Evolutionary conservation across 2,329 filamentous ascomycete genomes (phyloP).

Genomic region (Davidsoniella virescens): DNA sequence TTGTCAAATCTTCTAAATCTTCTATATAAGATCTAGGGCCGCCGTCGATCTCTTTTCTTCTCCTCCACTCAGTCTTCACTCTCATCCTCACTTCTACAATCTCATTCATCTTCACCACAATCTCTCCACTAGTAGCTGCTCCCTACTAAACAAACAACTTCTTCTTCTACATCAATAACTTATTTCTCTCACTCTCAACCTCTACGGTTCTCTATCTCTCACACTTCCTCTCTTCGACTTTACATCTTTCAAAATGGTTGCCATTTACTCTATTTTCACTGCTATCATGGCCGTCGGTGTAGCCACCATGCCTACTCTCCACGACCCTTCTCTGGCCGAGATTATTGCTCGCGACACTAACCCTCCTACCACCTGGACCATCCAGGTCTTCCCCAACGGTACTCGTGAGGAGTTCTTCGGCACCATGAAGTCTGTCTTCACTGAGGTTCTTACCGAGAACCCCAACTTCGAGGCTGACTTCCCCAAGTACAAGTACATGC

Average conservation of each 20-base stretch:
- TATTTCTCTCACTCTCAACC: background rate
- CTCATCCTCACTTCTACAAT: too few species aligned
- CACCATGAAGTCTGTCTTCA: conserved; percentile 1
- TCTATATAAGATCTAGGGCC: too few species aligned
- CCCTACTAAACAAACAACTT: background rate
- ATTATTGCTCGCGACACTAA: background rate
- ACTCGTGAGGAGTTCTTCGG: background rate
- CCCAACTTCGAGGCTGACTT: conserved; percentile 10
- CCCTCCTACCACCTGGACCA: conserved; percentile 1
- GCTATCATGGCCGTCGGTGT: conserved; percentile 11
- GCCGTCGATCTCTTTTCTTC: too few species aligned
- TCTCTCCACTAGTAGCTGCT: too few species aligned
- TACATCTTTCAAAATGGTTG: conserved; percentile 14
- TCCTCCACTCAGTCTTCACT: too few species aligned
- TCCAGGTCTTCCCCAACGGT: conserved; percentile 3
- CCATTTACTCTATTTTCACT: conserved; percentile 4
- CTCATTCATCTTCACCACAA: too few species aligned
- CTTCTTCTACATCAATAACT: background rate
- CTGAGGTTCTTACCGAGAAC: conserved; percentile 2
- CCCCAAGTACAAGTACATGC: conserved; percentile 8
- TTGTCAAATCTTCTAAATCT: too few species aligned
- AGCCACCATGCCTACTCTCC: conserved; percentile 5
- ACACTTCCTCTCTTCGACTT: background rate
- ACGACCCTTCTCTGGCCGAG: background rate
- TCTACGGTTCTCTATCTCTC: background rate